Conservation (phyloP, 352 stramenopile species). For the Globisporangium takayamanum region DNA sequence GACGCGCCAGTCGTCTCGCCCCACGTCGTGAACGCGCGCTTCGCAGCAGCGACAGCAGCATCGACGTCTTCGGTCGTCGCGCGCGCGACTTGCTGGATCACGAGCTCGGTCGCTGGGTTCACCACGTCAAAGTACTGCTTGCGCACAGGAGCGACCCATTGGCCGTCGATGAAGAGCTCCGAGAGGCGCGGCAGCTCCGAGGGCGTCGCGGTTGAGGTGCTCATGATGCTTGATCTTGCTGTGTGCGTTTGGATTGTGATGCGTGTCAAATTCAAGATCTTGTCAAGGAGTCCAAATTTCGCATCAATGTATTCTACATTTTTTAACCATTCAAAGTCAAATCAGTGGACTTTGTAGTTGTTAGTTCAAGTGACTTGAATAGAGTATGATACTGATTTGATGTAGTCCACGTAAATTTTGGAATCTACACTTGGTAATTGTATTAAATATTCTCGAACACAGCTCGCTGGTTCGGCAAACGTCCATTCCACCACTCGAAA, state of each 20-base stretch:
- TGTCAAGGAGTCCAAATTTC: neutral
- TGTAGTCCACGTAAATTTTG: neutral
- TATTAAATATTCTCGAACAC: neutral
- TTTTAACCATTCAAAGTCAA: too few relatives aligned
- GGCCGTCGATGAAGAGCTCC: slow-evolving; percentile 57
- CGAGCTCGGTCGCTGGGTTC: slow-evolving; percentile 43
- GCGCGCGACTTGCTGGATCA: slow-evolving; percentile 43
- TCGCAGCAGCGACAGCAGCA: slow-evolving; percentile 38
- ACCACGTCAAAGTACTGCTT: slow-evolving; percentile 52
- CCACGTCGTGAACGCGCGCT: slow-evolving; percentile 38
- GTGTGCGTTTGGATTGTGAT: neutral
- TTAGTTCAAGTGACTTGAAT: neutral
- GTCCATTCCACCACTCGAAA: too few relatives aligned
- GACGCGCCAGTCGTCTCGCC: slow-evolving; percentile 33
- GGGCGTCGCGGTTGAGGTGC: neutral
- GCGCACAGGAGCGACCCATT: slow-evolving; percentile 38
- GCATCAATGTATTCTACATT: too few relatives aligned
- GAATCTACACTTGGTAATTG: neutral
- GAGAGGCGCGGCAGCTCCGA: slow-evolving; percentile 25
- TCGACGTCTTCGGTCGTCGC: slow-evolving; percentile 41
- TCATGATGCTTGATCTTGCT: neutral
- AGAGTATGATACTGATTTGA: neutral
- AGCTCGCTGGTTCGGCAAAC: too few relatives aligned
- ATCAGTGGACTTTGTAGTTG: neutral
- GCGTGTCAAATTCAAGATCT: neutral